These are phyloP conservation scores for Urostyla sp. DNA, from an alignment of 73 alveolate species.

Conservation along the genomic window DNA sequence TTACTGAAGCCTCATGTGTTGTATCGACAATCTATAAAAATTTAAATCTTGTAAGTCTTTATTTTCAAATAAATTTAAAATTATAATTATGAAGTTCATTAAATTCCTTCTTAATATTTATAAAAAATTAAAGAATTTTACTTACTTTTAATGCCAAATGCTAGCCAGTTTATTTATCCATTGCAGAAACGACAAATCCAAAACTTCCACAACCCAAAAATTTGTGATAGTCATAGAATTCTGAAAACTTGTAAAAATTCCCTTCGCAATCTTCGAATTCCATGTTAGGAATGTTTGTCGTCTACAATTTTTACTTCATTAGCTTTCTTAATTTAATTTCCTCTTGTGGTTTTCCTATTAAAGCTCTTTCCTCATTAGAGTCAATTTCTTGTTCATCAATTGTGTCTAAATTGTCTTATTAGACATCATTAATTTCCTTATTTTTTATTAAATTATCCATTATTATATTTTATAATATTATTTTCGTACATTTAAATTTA, in stretches of 20 bases:
- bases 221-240: conserved; percentile 46
- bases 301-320: conserved; percentile 46
- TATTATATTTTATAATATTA: no score
- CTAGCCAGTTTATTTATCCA: conserved; percentile 64
- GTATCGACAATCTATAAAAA: conserved; percentile 48
- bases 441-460: neutral
- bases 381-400: conserved; percentile 11
- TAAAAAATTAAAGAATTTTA: neutral
- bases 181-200: conserved; percentile 73
- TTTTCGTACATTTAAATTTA: no score
- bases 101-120: neutral
- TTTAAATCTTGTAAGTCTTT: neutral
- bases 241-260: conserved; percentile 21
- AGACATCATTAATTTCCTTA: neutral
- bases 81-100: no score
- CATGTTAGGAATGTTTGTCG: conserved; percentile 56
- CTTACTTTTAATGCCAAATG: conserved; percentile 65
- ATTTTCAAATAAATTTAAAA: no score
- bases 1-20: conserved; percentile 16
- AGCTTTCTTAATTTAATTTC: conserved; percentile 49
- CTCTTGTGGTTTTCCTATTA: conserved; percentile 57
- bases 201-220: conserved; percentile 72
- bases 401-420: conserved; percentile 9
- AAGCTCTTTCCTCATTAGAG: conserved; percentile 43
- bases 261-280: conserved; percentile 53